Base-by-base conservation (phyloP, 2,329 filamentous ascomycete species). In the Colletotrichum tabaci region DNA sequence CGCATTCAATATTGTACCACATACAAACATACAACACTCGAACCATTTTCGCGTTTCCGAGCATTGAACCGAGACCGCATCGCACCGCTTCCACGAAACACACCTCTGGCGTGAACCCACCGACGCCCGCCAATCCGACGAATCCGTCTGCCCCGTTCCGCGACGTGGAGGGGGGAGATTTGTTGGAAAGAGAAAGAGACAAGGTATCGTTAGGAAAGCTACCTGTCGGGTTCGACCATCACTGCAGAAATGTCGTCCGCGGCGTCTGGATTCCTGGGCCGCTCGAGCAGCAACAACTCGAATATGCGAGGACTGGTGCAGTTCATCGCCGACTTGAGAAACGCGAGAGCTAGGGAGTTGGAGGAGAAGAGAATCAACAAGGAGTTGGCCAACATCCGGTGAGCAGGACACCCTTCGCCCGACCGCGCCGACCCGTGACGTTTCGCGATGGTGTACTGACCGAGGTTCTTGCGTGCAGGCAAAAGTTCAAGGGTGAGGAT, bases 291-390 rank as follows among this genome's bases (percentile, higher is more conserved):
- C 77, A 90, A 86, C 80, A 91, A 89, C 80, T 87, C 90, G 50
- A 92, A 92, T 79, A 92, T 92, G 90, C 89, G 90, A 76, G 96
- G 96, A 38, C 87, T 99, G 76, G 96, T 99, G 58, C 97, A 98
- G 81, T 99, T 99, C 85, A 99, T 99, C 81, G 96, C 96, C 73
- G 96, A 99, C 82, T 83, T 99, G 78, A 89, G 96, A 80, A 99
- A 99, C 82, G 96, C 96, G 65, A 90, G 96, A 82, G 96, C 97
- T 57, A 90, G 97, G 74, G 96, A 99, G 82, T 86, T 99, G 74
- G 96, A 99, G 82, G 96, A 99, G 87, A 99, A 99, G 88, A 90
- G 96, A 80, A 98, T 99, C 86, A 99, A 99, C 84, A 99, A 99
- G 87, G 96, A 99, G 86, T 85, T 99, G 82, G 96, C 96, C 80